Base-by-base conservation (phyloP, 2,329 filamentous ascomycete species). In the Stachybotrys echinatus region DNA sequence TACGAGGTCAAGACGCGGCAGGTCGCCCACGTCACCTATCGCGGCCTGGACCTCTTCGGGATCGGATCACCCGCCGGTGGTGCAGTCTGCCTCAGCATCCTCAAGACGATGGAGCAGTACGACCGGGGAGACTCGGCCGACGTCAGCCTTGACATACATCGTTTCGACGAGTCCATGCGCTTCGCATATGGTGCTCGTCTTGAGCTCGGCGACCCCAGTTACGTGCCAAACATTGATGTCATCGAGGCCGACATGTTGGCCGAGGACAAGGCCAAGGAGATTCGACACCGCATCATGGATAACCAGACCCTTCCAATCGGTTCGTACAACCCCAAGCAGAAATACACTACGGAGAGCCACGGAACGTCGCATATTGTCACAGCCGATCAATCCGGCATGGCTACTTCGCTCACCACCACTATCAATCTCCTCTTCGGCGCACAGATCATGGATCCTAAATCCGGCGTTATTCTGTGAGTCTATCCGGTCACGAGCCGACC, bases 401-500 rank as follows among this genome's bases (percentile, higher is more conserved):
- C 90, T 2, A 79, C 95, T 34, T 87, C 88, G 1, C 76, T 91
- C 12, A 96, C 92, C 0, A 94, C 90, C 1, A 96, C 92, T 0
- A 75, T 96, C 50, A 96, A 96, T 67, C 75, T 94, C 5, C 76
- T 94, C 3, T 97, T 95, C 59, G 92, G 92, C 43, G 86, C 84
- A 23, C 77, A 83, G 19, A 67, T 95, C 55, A 83, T 95, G 69
- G 87, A 92, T 1, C 89, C 90, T 0, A 79, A 86, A 58, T 92
- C 90, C 0, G 92, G 92, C 18, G 78, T 96, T 51, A 89, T 95
- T 49, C 81, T 95, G 70, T 72, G 62, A 50, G 66, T 55, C 10
- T 3, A 73, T 70, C 77, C n/a, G n/a, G n/a, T n/a, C n/a, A n/a
- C n/a, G n/a, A n/a, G n/a, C n/a, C n/a, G n/a, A n/a, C n/a, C n/a